Conservation (phyloP, 177 flowering plant genomes). For the Vitis hybrid region DNA sequence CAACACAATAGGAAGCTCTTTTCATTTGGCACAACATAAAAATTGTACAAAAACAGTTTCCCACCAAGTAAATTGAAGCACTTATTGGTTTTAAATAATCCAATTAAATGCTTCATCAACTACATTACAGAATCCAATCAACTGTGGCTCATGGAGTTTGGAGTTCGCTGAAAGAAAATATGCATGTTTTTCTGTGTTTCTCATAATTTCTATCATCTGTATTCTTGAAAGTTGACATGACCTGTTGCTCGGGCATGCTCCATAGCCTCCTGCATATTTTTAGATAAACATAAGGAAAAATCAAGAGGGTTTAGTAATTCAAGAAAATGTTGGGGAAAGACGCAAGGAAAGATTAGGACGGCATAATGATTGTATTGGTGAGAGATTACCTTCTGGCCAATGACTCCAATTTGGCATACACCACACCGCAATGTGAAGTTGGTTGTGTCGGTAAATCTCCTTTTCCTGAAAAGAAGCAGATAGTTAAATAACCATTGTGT, state of each 20-base stretch:
- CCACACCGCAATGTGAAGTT: constrained; percentile 96
- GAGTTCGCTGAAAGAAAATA: constrained; percentile 2
- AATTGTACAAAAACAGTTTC: too few species aligned
- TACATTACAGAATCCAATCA: too few species aligned
- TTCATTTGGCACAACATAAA: too few species aligned
- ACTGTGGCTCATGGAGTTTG: not conserved
- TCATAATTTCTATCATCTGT: constrained; percentile 30
- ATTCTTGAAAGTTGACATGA: constrained; percentile 94
- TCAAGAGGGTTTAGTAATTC: not conserved
- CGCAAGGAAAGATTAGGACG: not conserved
- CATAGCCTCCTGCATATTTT: constrained; percentile 71
- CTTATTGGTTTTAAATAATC: too few species aligned
- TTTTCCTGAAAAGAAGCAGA: constrained; percentile 45
- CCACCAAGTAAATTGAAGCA: too few species aligned
- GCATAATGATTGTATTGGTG: not conserved
- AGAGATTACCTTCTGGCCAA: constrained; percentile 77
- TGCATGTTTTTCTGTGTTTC: not conserved
- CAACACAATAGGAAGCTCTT: too few species aligned
- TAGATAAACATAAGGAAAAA: not conserved
- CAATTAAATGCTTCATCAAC: too few species aligned
- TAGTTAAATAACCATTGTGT: not conserved
- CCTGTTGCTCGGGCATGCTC: constrained; percentile 97
- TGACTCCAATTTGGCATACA: constrained; percentile 86
- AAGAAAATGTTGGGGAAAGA: not conserved
- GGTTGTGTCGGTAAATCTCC: constrained; percentile 80